Base-by-base conservation (phyloP, 1,284 basidiomycete genomes). In the Thecaphora thlaspeos region DNA sequence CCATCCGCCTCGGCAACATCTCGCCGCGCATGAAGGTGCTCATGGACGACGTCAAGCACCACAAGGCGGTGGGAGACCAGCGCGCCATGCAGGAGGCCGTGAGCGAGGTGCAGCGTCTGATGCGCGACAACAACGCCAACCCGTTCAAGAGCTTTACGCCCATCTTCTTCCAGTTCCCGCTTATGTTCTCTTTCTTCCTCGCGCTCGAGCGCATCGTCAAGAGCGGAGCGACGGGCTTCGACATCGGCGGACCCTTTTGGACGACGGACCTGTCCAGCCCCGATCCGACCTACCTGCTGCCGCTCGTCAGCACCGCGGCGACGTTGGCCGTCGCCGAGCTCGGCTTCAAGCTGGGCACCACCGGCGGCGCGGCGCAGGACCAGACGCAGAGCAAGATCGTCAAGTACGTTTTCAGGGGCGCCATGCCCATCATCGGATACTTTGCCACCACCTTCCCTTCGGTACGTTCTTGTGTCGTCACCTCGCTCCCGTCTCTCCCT, bases 131-230 rank as follows among this genome's bases (percentile, higher is more conserved):
- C 38, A 85, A 88, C 36, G 86, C 90, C 48, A 85, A 83, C 61
- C 82, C 89, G 37, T 68, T 82, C 42, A 81, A 82, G 37, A 82
- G 86, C 58, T 69, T 89, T 22, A 67, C 85, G 12, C 86, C 87
- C 8, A 75, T 90, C 48, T 69, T 87, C 3, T 47, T 71, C 34
- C 91, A 95, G 76, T 79, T 91, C 39, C 86, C 90, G 0, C 81
- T 92, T 43, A 88, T 90, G 61, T 80, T 96, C 43, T 86, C 87
- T 24, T 82, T 91, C 81, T 98, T 96, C 83, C 87, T 92, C 64
- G 91, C 86, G 15, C 78, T 96, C 43, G 85, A 86, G 75, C 81
- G 81, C 36, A 83, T 97, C 80, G 88, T 87, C 53, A 81, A 82
- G 43, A 78, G 86, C 22, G 89, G 88, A 0, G 75, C 94, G 26